These are phyloP conservation scores for Phaeosphaeriaceae sp. DNA, from an alignment of 2,329 filamentous ascomycete species.

Conservation along the genomic window DNA sequence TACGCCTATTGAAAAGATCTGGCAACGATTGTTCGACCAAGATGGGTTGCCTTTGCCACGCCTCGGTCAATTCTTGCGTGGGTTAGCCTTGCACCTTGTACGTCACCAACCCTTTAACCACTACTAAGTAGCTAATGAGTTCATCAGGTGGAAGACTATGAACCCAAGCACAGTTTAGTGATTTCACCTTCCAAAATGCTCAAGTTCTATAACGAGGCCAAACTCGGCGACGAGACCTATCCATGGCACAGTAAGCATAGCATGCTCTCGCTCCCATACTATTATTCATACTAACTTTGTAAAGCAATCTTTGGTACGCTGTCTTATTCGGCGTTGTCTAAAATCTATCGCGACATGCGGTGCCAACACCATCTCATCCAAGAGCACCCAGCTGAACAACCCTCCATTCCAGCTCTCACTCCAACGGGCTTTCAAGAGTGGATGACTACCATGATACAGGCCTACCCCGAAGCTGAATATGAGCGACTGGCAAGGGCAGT, in stretches of 20 bases:
- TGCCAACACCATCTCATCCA: slow-evolving; percentile 59
- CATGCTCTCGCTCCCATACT: background rate
- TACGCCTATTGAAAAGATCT: slow-evolving; percentile 68
- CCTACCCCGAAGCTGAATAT: slow-evolving; percentile 78
- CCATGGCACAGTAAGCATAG: slow-evolving; percentile 69
- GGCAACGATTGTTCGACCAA: slow-evolving; percentile 76
- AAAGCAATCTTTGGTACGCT: slow-evolving; percentile 53
- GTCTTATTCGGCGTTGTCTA: slow-evolving; percentile 49
- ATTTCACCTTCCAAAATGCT: slow-evolving; percentile 78
- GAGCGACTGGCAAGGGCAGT: slow-evolving; percentile 72
- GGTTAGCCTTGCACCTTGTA: slow-evolving; percentile 77
- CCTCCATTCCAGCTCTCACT: slow-evolving; percentile 54
- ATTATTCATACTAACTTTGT: slow-evolving; percentile 10
- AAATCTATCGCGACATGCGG: slow-evolving; percentile 55
- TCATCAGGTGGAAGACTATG: slow-evolving; percentile 69
- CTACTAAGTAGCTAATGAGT: slow-evolving; percentile 14
- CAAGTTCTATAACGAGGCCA: slow-evolving; percentile 73
- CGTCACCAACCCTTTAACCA: slow-evolving; percentile 27
- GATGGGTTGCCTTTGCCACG: slow-evolving; percentile 71
- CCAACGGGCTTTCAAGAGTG: slow-evolving; percentile 61
- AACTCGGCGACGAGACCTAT: slow-evolving; percentile 68
- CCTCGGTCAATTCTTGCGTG: slow-evolving; percentile 73
- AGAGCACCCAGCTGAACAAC: slow-evolving; percentile 49
- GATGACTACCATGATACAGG: slow-evolving; percentile 74
- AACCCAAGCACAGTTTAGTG: slow-evolving; percentile 71